phyloP scores from a whole-genome alignment of 495 filamentous ascomycete species.

The Cercophora samala region DNA sequence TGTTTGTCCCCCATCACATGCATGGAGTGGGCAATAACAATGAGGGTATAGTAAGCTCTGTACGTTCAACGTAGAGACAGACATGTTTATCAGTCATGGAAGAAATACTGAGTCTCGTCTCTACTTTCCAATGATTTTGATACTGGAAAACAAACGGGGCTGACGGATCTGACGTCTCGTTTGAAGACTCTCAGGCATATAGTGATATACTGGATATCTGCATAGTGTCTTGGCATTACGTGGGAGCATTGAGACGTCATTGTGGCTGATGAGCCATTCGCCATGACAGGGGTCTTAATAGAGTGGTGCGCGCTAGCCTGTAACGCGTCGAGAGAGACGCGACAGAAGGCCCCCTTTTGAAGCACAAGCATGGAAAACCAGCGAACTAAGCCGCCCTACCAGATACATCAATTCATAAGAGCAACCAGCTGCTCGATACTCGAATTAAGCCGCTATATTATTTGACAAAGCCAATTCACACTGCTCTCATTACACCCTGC shows the following conservation, averaged over 20 bases:
- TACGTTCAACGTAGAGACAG: no score
- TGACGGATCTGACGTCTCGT: background rate
- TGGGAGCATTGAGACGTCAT: background rate
- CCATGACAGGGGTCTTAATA: slow-evolving; percentile 23
- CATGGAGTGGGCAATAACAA: no score
- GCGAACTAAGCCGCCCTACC: background rate
- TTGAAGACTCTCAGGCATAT: background rate
- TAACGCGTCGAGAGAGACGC: slow-evolving; percentile 8
- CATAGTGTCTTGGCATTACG: background rate
- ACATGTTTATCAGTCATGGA: no score
- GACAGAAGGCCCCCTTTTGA: background rate
- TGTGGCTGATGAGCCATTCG: background rate
- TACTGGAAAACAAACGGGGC: background rate
- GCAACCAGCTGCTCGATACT: background rate
- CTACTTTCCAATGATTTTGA: background rate
- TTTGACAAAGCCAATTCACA: background rate
- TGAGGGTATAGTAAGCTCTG: no score
- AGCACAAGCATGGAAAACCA: background rate
- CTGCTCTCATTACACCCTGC: background rate
- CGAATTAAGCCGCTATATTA: background rate
- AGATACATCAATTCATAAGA: background rate
- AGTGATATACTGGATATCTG: background rate
- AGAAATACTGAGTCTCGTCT: no score
- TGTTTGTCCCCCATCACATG: no score
- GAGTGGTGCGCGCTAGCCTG: background rate